Evolutionary conservation across 2,329 filamentous ascomycete genomes (phyloP).

Genomic region (Diaporthe destruens): DNA sequence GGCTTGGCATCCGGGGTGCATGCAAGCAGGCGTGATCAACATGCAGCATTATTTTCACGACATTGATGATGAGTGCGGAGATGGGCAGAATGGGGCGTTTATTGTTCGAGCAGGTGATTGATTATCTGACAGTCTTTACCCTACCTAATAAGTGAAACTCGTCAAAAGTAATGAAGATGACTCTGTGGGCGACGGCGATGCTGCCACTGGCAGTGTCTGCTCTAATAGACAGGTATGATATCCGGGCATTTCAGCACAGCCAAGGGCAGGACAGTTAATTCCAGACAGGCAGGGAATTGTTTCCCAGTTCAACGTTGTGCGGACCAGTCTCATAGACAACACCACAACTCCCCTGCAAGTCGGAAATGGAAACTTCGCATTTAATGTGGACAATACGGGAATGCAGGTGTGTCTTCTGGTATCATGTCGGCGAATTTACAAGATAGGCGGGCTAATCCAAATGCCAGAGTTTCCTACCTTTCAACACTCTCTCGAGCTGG

Average conservation of each 20-base stretch:
- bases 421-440: no score
- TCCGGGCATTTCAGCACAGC: no score
- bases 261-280: not conserved
- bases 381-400: constrained; percentile 59
- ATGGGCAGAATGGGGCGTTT: not conserved
- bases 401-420: constrained; percentile 45
- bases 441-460: not conserved
- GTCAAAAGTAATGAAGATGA: not conserved
- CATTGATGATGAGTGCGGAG: not conserved
- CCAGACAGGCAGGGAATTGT: not conserved
- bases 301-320: constrained; percentile 17
- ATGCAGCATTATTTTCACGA: not conserved
- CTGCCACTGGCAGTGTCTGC: constrained; percentile 15
- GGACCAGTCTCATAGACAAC: constrained; percentile 26
- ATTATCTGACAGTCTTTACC: not conserved
- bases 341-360: constrained; percentile 54
- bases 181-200: not conserved
- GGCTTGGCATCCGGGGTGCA: constrained; percentile 20
- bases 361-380: constrained; percentile 62
- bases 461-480: constrained; percentile 48
- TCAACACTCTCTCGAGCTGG: constrained; percentile 51
- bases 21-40: constrained; percentile 6
- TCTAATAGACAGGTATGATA: constrained; percentile 3
- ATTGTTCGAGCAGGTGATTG: not conserved
- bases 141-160: no score